Percentiles rank a stretch among this genome's conserved stretches.
Evolutionary conservation across 768 basidiomycete species (phyloP).

Genomic region (Boletellus sp.): DNA sequence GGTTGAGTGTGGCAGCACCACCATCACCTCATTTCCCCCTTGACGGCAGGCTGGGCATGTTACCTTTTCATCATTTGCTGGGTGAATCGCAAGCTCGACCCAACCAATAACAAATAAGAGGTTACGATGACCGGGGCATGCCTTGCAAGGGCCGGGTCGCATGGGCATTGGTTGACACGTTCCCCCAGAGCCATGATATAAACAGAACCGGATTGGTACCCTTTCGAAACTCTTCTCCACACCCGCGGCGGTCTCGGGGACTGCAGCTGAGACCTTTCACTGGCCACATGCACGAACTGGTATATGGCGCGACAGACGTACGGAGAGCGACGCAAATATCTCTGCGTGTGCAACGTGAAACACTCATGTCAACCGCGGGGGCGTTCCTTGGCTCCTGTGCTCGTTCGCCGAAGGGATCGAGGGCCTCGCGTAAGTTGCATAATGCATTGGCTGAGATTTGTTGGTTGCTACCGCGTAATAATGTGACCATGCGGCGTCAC

Average conservation of each 20-base stretch:
- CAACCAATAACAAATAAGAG: not conserved
- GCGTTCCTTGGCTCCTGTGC: not conserved
- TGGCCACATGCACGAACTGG: not conserved
- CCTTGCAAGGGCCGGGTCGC: slow-evolving; percentile 3
- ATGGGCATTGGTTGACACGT: not conserved
- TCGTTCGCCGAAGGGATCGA: not conserved
- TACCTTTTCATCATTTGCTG: not conserved
- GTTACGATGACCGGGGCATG: not conserved
- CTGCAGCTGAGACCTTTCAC: not conserved
- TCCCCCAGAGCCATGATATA: slow-evolving; percentile 1
- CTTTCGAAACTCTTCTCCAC: not conserved
- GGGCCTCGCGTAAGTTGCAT: not conserved
- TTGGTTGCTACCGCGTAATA: not conserved
- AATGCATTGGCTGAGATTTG: not conserved
- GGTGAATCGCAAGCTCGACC: not conserved
- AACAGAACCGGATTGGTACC: not conserved
- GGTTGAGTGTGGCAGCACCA: not conserved
- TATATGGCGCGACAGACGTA: not conserved
- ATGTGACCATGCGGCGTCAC: not conserved
- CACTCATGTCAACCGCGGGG: not conserved
- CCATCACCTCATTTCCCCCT: not conserved
- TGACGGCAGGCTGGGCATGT: not conserved
- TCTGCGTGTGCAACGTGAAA: not conserved
- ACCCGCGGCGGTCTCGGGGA: slow-evolving; percentile 4
- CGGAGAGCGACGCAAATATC: not conserved